Evolutionary conservation across 1,284 basidiomycete species (phyloP).

Genomic region (Earliella scabrosa): DNA sequence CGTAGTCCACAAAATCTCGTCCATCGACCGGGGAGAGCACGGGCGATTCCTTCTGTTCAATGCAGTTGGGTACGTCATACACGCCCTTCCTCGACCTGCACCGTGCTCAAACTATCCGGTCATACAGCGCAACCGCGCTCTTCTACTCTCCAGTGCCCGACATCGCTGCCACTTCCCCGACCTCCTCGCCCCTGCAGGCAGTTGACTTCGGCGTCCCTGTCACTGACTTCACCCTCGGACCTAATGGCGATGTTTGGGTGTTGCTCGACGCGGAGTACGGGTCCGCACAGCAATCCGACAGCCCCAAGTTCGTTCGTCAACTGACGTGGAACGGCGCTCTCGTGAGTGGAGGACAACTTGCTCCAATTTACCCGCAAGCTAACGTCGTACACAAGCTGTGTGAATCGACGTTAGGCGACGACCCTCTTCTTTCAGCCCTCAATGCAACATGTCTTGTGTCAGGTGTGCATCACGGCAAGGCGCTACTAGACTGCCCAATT

Average conservation of each 20-base stretch:
- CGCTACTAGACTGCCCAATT: neutral
- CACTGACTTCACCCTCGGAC: constrained; percentile 56
- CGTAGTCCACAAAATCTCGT: constrained; percentile 56
- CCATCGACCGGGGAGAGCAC: constrained; percentile 37
- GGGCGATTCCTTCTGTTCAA: constrained; percentile 61
- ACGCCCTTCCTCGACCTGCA: neutral
- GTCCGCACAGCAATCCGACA: neutral
- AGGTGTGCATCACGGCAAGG: constrained; percentile 35
- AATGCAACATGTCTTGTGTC: constrained; percentile 43
- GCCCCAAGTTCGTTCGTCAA: constrained; percentile 8
- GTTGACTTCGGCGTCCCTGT: constrained; percentile 62
- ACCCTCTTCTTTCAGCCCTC: constrained; percentile 39
- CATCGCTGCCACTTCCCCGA: constrained; percentile 22
- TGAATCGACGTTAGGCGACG: constrained; percentile 28
- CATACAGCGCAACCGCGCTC: constrained; percentile 66
- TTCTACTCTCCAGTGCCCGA: constrained; percentile 53
- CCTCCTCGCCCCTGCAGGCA: constrained; percentile 40
- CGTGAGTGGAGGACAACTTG: constrained; percentile 12
- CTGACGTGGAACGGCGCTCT: constrained; percentile 25
- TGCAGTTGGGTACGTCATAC: constrained; percentile 61
- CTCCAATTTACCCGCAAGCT: neutral
- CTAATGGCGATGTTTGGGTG: constrained; percentile 49
- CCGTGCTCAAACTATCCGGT: neutral
- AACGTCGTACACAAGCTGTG: constrained; percentile 15
- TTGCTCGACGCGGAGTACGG: constrained; percentile 47